Evolutionary conservation across 2,329 filamentous ascomycete genomes (phyloP), one percentile per base, ranked within the genome.

Genomic region (Pezicula radicicola): DNA sequence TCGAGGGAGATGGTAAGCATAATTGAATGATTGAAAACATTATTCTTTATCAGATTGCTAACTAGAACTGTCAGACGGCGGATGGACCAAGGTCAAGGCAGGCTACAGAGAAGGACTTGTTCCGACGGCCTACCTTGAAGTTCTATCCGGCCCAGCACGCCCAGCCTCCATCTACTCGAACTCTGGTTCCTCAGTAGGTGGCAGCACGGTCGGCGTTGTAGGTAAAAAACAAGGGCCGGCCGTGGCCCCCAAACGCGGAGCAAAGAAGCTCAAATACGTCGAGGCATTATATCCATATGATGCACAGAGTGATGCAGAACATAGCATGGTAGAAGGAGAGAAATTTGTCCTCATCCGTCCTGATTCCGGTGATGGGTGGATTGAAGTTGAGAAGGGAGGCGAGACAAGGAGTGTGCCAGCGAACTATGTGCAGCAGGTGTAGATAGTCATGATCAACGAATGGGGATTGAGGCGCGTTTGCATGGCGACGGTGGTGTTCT

Each of bases 311-410:
- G 90, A 95, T 6, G 81, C 84, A 7, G 94, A 99, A 72, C 91
- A 93, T 70, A 91, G 80, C 64, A 99, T 99, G 90, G 68, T 69
- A 1, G 93, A 96, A 70, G 94, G 94, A 1, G 94, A 99, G 71
- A 81, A 85, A 48, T 95, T 99, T 64, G 91, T 99, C 37, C 76
- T 99, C 30, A 84, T 97, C 55, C 91, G 86, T 63, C 85, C 89
- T 51, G 93, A 97, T 66, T 81, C 85, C 0, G 94, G 94, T 1
- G 94, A 97, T 73, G 94, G 94, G 0, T 99, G 94, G 94, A 90
- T 87, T 27, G 94, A 97, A 73, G 94, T 99, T 16, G 94, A 97
- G 74, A 91, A 90, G 70, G 91, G 90, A 16, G 92, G 92, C 1
- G 76, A 85, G 39, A 90, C 86, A 46, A 92, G 85, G 66, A 96